Evolutionary conservation across 2,329 filamentous ascomycete species (phyloP).

Genomic region (Iodosphaeria phyllophila): DNA sequence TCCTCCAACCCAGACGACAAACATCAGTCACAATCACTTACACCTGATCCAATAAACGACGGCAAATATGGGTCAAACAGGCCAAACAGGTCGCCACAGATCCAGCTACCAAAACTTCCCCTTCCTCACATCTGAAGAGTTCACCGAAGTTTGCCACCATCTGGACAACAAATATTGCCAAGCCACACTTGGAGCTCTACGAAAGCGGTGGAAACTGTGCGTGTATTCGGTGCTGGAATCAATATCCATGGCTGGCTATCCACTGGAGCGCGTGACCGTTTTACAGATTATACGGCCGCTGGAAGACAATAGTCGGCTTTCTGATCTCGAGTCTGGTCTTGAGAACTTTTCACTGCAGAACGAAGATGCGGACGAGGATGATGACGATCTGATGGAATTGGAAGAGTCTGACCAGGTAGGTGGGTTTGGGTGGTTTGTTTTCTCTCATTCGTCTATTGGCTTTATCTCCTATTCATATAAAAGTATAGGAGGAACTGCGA

Average conservation of each 20-base stretch:
- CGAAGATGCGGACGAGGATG: conserved; percentile 5
- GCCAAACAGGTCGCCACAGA: conserved; percentile 9
- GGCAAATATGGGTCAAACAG: too few relatives aligned
- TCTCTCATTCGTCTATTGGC: conserved; percentile 1
- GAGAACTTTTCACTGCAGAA: conserved; percentile 26
- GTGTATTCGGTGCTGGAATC: conserved; percentile 31
- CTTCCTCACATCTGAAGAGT: conserved; percentile 40
- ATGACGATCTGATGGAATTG: conserved; percentile 17
- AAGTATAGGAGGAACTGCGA: conserved; percentile 17
- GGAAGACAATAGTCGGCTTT: conserved; percentile 19
- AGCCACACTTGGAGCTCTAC: conserved; percentile 34
- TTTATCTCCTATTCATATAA: neutral
- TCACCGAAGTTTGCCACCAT: conserved; percentile 43
- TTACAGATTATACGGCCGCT: conserved; percentile 37
- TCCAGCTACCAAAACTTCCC: conserved; percentile 36
- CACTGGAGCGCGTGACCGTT: conserved; percentile 31
- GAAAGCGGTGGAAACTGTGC: conserved; percentile 34
- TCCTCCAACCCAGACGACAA: too few relatives aligned
- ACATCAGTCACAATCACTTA: too few relatives aligned
- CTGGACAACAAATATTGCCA: conserved; percentile 39
- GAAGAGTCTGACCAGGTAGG: conserved; percentile 33
- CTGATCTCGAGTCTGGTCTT: conserved; percentile 27
- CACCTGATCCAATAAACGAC: too few relatives aligned
- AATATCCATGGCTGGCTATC: conserved; percentile 19
- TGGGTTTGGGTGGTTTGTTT: too few relatives aligned